Base-by-base conservation (phyloP, 495 filamentous ascomycete genomes). In the Penicillium subrubescens region DNA sequence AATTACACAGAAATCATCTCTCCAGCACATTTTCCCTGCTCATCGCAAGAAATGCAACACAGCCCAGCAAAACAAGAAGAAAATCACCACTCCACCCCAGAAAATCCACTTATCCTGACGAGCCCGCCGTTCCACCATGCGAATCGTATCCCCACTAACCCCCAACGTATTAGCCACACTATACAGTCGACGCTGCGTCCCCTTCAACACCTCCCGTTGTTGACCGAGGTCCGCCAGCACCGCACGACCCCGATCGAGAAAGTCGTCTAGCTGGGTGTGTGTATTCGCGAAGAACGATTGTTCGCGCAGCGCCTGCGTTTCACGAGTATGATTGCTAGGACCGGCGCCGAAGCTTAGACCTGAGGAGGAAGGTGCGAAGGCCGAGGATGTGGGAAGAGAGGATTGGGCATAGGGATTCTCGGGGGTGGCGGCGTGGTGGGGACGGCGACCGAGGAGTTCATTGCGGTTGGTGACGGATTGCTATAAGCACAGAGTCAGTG, bases 81-180 rank as follows among this genome's bases (percentile, higher is more conserved):
- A 99, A n/a, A 94, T 73, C 37, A 96, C 75, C 23, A 96, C 92
- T 0, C 95, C 93, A 15, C 75, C 89, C 87, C 90, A 91, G 75
- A 99, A 99, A 31, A 99, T 96, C 94, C 94, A 98, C 78, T 97
- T 97, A 70, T 99, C 95, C 82, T 97, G 88, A 76, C 86, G 90
- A 57, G 95, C 94, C 64, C 95, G 84, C 70, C 95, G 81, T 76
- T 98, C 94, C 55, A 99, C 78, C 92, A 94, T 97, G 15, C 96
- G 86, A 61, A 99, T 99, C 6, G 95, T 99, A 74, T 98, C 96
- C 33, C 94, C 93, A 74, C 90, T 93, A 39, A 99, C 85, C 8
- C 95, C 95, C 64, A 99, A 78, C 33, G 96, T 98, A 71, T 96
- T 98, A 8, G 91, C 95, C 23, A 97, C 92, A 72, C 87, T 93